These are phyloP conservation scores for Termitomyces sp. DNA, from an alignment of 768 basidiomycete species.

Conservation along the genomic window DNA sequence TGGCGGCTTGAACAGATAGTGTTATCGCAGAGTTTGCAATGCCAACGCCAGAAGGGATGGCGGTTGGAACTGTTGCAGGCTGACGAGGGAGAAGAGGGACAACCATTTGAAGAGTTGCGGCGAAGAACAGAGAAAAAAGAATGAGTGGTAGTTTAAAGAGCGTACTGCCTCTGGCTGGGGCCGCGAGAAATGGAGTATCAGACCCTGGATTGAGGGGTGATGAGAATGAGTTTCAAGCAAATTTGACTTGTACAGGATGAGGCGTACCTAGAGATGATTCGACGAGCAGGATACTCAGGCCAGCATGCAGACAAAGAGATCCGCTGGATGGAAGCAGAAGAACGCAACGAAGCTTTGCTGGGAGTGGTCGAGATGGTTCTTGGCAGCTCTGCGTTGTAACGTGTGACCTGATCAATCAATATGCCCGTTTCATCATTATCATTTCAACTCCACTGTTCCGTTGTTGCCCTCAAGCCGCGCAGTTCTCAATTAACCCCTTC, in stretches of 20 bases:
- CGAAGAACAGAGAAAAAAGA: slow-evolving; percentile 3
- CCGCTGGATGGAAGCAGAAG: not conserved
- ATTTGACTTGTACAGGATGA: not conserved
- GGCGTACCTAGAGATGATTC: not conserved
- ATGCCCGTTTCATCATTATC: slow-evolving; percentile 7
- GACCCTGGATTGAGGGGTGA: slow-evolving; percentile 11
- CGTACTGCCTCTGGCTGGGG: slow-evolving; percentile 17
- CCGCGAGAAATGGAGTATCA: slow-evolving; percentile 11
- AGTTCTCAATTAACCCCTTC: too few relatives aligned
- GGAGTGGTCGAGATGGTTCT: slow-evolving; percentile 1
- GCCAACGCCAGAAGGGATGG: slow-evolving; percentile 16
- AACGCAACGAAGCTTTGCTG: not conserved
- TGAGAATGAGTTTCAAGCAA: slow-evolving; percentile 9
- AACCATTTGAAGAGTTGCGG: slow-evolving; percentile 7
- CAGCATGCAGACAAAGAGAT: slow-evolving; percentile 14
- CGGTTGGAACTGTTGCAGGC: slow-evolving; percentile 5
- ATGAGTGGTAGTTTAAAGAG: slow-evolving; percentile 16
- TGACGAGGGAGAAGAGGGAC: slow-evolving; percentile 6
- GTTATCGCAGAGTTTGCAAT: slow-evolving; percentile 11
- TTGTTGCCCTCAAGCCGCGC: slow-evolving; percentile 1
- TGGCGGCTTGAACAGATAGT: slow-evolving; percentile 1
- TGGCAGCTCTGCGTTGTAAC: not conserved
- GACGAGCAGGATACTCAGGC: slow-evolving; percentile 1
- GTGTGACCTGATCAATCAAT: slow-evolving; percentile 15
- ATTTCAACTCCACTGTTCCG: not conserved